These are phyloP conservation scores for Floccularia luteovirens DNA, from an alignment of 768 basidiomycete genomes.

Conservation along the genomic window DNA sequence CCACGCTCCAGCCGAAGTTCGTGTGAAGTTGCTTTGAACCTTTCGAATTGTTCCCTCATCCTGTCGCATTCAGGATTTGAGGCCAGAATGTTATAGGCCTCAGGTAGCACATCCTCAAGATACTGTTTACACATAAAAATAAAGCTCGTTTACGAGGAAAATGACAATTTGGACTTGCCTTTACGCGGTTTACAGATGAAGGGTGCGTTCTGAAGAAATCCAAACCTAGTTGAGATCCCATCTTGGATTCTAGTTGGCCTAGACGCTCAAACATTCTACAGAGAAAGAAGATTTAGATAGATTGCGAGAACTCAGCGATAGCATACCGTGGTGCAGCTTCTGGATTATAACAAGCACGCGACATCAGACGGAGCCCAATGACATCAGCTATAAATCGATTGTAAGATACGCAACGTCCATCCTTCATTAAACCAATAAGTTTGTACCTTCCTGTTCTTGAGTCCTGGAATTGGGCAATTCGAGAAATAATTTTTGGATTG, in stretches of 20 bases:
- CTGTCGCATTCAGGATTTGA: slow-evolving; percentile 48
- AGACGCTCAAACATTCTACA: slow-evolving; percentile 68
- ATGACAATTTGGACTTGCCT: slow-evolving; percentile 33
- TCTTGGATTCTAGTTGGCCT: slow-evolving; percentile 43
- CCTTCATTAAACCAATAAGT: too few relatives aligned
- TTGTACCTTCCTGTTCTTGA: slow-evolving; percentile 75
- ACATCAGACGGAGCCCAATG: slow-evolving; percentile 75
- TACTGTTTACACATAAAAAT: slow-evolving; percentile 21
- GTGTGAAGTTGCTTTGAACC: slow-evolving; percentile 20
- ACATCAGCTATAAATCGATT: slow-evolving; percentile 56
- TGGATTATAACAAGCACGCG: slow-evolving; percentile 85
- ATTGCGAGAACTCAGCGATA: not conserved
- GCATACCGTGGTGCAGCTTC: slow-evolving; percentile 63
- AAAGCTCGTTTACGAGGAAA: not conserved
- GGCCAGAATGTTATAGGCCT: slow-evolving; percentile 46
- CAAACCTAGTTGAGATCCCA: slow-evolving; percentile 12
- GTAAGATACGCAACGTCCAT: too few relatives aligned
- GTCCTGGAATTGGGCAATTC: slow-evolving; percentile 79
- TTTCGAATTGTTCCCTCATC: slow-evolving; percentile 26
- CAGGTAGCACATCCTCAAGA: slow-evolving; percentile 47
- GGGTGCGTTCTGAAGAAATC: slow-evolving; percentile 85
- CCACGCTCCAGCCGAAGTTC: too few relatives aligned
- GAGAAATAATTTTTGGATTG: slow-evolving; percentile 45
- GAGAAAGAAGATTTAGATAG: not conserved
- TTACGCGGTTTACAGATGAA: slow-evolving; percentile 58